Conservation (phyloP, 495 filamentous ascomycete species). For the Aspergillus ostianus region DNA sequence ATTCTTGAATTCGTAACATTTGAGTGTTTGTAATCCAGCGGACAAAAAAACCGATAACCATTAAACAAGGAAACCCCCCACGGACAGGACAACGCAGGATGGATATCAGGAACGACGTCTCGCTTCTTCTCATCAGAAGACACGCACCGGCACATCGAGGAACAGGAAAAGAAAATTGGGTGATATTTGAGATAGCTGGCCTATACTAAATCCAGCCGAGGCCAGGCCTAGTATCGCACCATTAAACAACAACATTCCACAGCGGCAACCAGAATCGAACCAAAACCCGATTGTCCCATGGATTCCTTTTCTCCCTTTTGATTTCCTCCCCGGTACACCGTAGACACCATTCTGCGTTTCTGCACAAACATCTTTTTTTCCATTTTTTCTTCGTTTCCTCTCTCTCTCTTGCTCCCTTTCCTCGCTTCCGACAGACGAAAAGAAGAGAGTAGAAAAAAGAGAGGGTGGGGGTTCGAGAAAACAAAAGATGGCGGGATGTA, state of each 20-base stretch:
- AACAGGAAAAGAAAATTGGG: slow-evolving; percentile 26
- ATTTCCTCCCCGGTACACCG: slow-evolving; percentile 21
- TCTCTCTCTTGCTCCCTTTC: too few relatives aligned
- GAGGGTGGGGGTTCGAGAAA: slow-evolving; percentile 18
- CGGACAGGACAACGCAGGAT: slow-evolving; percentile 7
- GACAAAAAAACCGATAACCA: slow-evolving; percentile 4
- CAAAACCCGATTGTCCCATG: slow-evolving; percentile 13
- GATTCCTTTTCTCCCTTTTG: slow-evolving; percentile 13
- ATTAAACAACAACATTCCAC: slow-evolving; percentile 19
- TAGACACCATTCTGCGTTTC: slow-evolving; percentile 19
- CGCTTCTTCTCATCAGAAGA: background rate
- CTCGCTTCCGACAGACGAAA: background rate
- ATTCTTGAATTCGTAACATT: slow-evolving; percentile 2
- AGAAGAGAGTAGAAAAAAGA: background rate
- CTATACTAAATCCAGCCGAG: slow-evolving; percentile 32
- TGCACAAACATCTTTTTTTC: background rate
- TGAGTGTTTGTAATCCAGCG: slow-evolving; percentile 6
- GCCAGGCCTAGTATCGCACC: slow-evolving; percentile 27
- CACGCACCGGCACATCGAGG: background rate
- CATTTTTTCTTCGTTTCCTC: slow-evolving; percentile 8
- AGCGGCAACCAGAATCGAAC: slow-evolving; percentile 22
- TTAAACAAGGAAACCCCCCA: slow-evolving; percentile 7
- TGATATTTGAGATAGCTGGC: slow-evolving; percentile 36
- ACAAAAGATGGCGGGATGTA: slow-evolving; percentile 7
- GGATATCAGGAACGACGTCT: slow-evolving; percentile 6